phyloP scores from a whole-genome alignment of 1,139 yeast genomes.

The Diutina catenulata region DNA sequence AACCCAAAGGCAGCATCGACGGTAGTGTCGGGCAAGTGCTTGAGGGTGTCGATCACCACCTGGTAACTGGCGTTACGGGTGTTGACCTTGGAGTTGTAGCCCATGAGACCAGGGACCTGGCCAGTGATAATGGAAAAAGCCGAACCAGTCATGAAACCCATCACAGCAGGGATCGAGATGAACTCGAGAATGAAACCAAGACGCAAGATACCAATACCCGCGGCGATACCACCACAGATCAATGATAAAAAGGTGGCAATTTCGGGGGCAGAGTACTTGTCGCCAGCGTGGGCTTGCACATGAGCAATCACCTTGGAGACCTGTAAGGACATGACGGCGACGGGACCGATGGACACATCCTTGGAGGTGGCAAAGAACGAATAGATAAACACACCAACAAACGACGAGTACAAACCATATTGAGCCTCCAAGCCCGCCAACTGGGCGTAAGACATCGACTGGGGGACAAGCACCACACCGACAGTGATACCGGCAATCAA shows the following conservation, averaged over 20 bases:
- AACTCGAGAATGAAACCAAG: constrained; percentile 83
- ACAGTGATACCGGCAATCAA: constrained; percentile 88
- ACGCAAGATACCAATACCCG: constrained; percentile 72
- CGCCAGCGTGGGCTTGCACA: constrained; percentile 36
- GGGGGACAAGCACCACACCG: constrained; percentile 89
- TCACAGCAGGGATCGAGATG: constrained; percentile 83
- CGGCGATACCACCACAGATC: constrained; percentile 75
- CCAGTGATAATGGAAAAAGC: constrained; percentile 75
- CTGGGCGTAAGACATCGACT: constrained; percentile 89
- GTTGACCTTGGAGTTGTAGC: constrained; percentile 52
- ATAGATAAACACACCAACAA: constrained; percentile 82
- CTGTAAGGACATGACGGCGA: constrained; percentile 89
- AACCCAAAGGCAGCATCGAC: constrained; percentile 87
- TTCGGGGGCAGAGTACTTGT: constrained; percentile 41
- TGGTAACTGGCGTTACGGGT: constrained; percentile 61
- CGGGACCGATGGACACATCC: constrained; percentile 95
- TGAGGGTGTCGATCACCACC: constrained; percentile 62
- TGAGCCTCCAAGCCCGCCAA: constrained; percentile 74
- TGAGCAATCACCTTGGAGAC: constrained; percentile 66
- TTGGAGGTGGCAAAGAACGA: constrained; percentile 90
- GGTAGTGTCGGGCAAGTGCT: constrained; percentile 55
- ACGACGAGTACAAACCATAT: constrained; percentile 84
- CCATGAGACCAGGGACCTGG: constrained; percentile 83
- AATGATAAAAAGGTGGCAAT: constrained; percentile 76
- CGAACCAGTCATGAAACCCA: constrained; percentile 94